Percentiles rank a stretch among this genome's conserved stretches.
Conservation (phyloP, 306 rosid genomes). For the Cucumis sativus region DNA sequence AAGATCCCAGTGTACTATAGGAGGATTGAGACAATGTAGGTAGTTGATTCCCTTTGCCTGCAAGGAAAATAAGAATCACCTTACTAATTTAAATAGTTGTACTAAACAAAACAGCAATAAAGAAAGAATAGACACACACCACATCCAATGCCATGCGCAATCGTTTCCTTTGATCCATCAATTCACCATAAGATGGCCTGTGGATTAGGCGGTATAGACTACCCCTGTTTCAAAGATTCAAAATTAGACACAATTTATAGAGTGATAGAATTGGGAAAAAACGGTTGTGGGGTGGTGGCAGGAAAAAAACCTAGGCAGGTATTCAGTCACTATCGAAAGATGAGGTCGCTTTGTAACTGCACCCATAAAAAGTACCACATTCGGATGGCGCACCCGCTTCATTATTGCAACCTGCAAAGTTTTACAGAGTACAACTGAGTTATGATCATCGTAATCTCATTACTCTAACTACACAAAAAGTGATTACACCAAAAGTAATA, state of each 20-base stretch:
- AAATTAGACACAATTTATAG: background rate
- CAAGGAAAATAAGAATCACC: constrained; percentile 3
- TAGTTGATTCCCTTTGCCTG: constrained; percentile 99
- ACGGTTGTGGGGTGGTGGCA: background rate
- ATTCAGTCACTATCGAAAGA: constrained; percentile 90
- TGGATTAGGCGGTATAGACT: constrained; percentile 81
- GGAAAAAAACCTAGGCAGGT: constrained; percentile 57
- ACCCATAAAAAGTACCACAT: constrained; percentile 96
- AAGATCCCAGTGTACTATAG: constrained; percentile 94
- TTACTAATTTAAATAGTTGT: background rate
- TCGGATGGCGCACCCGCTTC: constrained; percentile 97
- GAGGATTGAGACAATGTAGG: constrained; percentile 86
- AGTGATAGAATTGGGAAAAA: too few species aligned
- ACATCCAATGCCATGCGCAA: constrained; percentile 89
- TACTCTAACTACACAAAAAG: background rate
- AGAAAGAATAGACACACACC: constrained; percentile 29
- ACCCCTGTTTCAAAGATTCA: constrained; percentile 40
- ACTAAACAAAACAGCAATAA: background rate
- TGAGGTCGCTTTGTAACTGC: constrained; percentile 87
- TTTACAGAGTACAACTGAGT: constrained; percentile 13
- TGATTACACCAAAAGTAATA: background rate
- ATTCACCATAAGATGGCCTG: constrained; percentile 78
- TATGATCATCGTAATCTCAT: background rate
- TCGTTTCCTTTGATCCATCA: constrained; percentile 67
- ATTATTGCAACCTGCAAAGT: constrained; percentile 76